Evolutionary conservation across 2,329 filamentous ascomycete species (phyloP).

Genomic region (Pyricularia pennisetigena): DNA sequence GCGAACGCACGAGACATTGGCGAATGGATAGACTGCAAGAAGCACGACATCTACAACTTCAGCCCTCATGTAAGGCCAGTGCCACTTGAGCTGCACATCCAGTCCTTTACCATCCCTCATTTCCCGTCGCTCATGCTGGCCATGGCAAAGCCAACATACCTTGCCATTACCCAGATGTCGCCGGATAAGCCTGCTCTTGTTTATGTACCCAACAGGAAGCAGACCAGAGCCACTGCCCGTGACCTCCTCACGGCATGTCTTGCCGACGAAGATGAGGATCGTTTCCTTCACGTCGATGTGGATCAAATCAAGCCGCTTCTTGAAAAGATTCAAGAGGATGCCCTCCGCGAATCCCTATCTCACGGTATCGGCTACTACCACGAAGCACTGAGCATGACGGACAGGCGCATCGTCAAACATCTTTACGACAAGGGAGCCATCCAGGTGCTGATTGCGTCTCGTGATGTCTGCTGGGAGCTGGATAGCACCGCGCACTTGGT

Average conservation of each 20-base stretch:
- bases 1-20: conserved; percentile 90
- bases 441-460: conserved; percentile 65
- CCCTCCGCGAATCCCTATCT: conserved; percentile 77
- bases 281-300: conserved; percentile 78
- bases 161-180: conserved; percentile 80
- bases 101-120: conserved; percentile 91
- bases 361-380: conserved; percentile 98
- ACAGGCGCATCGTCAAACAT: conserved; percentile 90
- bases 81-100: conserved; percentile 85
- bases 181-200: conserved; percentile 81
- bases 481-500: conserved; percentile 83
- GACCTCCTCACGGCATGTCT: conserved; percentile 83
- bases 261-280: conserved; percentile 83
- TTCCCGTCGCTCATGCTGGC: conserved; percentile 97
- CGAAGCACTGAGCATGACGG: conserved; percentile 77
- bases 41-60: conserved; percentile 98
- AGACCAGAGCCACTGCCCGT: conserved; percentile 76
- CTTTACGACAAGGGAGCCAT: conserved; percentile 84
- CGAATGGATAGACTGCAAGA: conserved; percentile 96
- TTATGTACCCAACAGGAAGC: conserved; percentile 89
- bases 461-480: conserved; percentile 95
- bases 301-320: conserved; percentile 77
- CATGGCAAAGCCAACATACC: conserved; percentile 91
- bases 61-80: conserved; percentile 84
- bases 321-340: conserved; percentile 73